Evolutionary conservation across 2,329 filamentous ascomycete genomes (phyloP), one percentile per base, ranked within the genome.

Genomic region (Fusarium sp.): DNA sequence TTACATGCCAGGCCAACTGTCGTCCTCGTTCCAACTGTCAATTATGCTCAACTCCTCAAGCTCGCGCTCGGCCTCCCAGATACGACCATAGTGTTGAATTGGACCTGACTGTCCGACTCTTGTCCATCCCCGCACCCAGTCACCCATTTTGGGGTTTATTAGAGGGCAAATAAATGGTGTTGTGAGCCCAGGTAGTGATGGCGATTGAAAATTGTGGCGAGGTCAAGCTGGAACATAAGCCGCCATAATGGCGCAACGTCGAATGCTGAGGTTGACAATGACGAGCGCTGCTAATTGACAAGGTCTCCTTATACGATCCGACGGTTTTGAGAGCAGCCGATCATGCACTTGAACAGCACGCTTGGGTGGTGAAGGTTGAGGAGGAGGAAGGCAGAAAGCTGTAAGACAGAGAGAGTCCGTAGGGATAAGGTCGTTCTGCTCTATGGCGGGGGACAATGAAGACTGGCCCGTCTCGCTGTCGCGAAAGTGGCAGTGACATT

Each of bases 1-100:
- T 72, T 62, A 79, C 77, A 77, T 70, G 62, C 74, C 67, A 8
- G 77, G 77, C 77, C 77, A 79, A 36, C 71, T 72, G 37, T 77
- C 75, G 41, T 79, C 77, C 8, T 69, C 58, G 41, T 76, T 73
- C 77, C 76, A 79, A 10, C 72, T 67, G 23, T 71, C 72, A 42
- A 79, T 79, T 55, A 71, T 70, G 30, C 66, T 73, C 42, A 73
- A 73, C 50, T 79, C 77, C 38, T 68, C 64, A 37, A 65, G 46
- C 59, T 79, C 77, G 41, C 72, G 72, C 63, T 78, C 75, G n/a
- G 67, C 67, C 56, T 76, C 70, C 72, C 70, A 74, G 37, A 72
- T 56, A 10, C 69, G 69, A 26, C 65, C 69, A 51, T 71, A 70
- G 16, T 56, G 53, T 20, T 70, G 72, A 42, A 58, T 64, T 28